Conservation (phyloP, 1,284 basidiomycete species). For the Ganoderma lingzhi region DNA sequence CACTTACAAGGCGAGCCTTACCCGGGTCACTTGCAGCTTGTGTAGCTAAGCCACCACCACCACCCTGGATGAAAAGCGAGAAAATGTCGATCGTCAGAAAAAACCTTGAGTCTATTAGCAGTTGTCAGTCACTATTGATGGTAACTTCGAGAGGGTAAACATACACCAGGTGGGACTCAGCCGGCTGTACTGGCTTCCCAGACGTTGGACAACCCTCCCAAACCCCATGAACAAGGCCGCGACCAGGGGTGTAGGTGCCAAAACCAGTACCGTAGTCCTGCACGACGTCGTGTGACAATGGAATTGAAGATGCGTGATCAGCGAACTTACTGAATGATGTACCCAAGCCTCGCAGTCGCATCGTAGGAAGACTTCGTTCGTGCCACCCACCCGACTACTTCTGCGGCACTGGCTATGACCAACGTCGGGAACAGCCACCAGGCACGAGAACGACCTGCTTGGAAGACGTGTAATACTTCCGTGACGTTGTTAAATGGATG, state of each 20-base stretch:
- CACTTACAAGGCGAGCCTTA: conserved; percentile 19
- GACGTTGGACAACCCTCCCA: conserved; percentile 50
- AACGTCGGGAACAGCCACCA: conserved; percentile 52
- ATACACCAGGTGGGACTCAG: conserved; percentile 37
- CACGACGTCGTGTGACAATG: background rate
- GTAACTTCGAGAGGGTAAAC: conserved; percentile 35
- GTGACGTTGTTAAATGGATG: background rate
- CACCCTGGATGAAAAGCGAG: conserved; percentile 60
- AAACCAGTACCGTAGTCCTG: conserved; percentile 54
- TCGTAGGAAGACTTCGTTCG: conserved; percentile 46
- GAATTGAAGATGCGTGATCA: background rate
- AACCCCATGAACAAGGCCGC: conserved; percentile 65
- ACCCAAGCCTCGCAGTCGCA: conserved; percentile 39
- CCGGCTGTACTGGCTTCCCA: conserved; percentile 59
- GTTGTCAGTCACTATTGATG: background rate
- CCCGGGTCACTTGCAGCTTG: conserved; percentile 37
- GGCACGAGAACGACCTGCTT: conserved; percentile 43
- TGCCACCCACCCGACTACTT: conserved; percentile 51
- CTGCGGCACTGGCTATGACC: conserved; percentile 44
- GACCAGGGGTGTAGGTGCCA: conserved; percentile 62
- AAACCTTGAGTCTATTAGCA: conserved; percentile 52
- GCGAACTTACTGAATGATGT: conserved; percentile 53
- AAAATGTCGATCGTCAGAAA: conserved; percentile 60
- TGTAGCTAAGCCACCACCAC: conserved; percentile 60
- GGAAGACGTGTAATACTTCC: conserved; percentile 20